Conservation (phyloP, 805 yeast species). For the Isabelozyma pseudorhagii region DNA sequence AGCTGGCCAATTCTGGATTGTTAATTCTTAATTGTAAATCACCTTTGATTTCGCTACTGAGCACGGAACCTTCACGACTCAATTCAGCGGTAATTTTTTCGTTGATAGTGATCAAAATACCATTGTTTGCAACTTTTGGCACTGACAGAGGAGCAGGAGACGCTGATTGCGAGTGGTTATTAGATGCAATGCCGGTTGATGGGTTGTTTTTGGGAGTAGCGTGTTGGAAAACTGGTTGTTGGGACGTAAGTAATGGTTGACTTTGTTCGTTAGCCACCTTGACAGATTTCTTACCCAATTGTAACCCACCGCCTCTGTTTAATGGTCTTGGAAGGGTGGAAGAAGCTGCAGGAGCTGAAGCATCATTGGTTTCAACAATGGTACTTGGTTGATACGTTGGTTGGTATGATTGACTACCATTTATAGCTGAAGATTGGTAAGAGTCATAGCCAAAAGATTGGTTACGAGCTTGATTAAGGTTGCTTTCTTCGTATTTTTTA, state of each 20-base stretch:
- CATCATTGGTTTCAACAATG: constrained; percentile 14
- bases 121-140: constrained; percentile 55
- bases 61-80: constrained; percentile 76
- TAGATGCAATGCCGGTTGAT: constrained; percentile 13
- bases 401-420: constrained; percentile 18
- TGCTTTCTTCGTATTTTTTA: constrained; percentile 50
- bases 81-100: constrained; percentile 79
- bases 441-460: constrained; percentile 18
- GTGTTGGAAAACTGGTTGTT: constrained; percentile 32
- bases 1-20: constrained; percentile 64
- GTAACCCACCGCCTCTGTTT: constrained; percentile 65
- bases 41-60: constrained; percentile 79
- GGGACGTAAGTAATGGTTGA: constrained; percentile 28
- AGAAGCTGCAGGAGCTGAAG: constrained; percentile 2
- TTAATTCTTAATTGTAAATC: constrained; percentile 85
- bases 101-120: constrained; percentile 71
- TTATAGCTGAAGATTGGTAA: constrained; percentile 9
- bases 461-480: constrained; percentile 15
- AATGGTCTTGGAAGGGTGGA: constrained; percentile 10
- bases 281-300: constrained; percentile 60
- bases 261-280: constrained; percentile 22
- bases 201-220: constrained; percentile 19
- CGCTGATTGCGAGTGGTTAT: constrained; percentile 16
- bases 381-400: constrained; percentile 29
- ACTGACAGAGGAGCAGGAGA: constrained; percentile 15